Conservation (phyloP, 2,329 filamentous ascomycete species). For the Venturia oleaginea region DNA sequence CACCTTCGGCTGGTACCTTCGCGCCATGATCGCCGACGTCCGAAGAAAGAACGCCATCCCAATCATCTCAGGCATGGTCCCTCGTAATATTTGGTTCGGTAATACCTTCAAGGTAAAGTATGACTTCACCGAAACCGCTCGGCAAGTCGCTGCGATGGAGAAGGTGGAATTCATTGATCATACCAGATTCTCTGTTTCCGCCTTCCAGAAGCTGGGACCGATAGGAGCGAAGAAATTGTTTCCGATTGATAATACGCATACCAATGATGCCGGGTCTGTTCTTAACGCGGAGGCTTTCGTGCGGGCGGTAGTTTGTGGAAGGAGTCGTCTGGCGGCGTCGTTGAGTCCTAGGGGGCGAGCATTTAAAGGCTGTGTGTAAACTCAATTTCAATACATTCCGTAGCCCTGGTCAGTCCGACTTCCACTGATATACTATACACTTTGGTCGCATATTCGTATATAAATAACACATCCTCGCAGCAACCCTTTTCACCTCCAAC, state of each 20-base stretch:
- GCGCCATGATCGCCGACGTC: slow-evolving; percentile 23
- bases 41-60: slow-evolving; percentile 17
- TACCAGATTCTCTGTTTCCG: slow-evolving; percentile 20
- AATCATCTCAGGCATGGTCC: slow-evolving; percentile 21
- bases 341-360: background rate
- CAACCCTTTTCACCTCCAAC: too few species aligned
- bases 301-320: background rate
- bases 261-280: slow-evolving; percentile 19
- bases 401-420: too few species aligned
- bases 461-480: too few species aligned
- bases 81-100: background rate
- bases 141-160: slow-evolving; percentile 16
- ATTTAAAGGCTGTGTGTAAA: background rate
- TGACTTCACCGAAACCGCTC: slow-evolving; percentile 19
- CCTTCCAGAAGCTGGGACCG: slow-evolving; percentile 19
- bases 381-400: too few species aligned
- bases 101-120: background rate
- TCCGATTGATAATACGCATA: slow-evolving; percentile 24
- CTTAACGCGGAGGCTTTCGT: slow-evolving; percentile 11
- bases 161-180: slow-evolving; percentile 21
- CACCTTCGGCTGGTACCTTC: slow-evolving; percentile 22
- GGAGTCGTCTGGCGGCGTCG: background rate
- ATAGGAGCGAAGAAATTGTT: slow-evolving; percentile 19
- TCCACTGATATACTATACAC: too few species aligned
- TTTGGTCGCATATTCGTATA: too few species aligned